Base-by-base conservation (phyloP, 176 grass and related monocot genomes). In the Triticum turgidum region DNA sequence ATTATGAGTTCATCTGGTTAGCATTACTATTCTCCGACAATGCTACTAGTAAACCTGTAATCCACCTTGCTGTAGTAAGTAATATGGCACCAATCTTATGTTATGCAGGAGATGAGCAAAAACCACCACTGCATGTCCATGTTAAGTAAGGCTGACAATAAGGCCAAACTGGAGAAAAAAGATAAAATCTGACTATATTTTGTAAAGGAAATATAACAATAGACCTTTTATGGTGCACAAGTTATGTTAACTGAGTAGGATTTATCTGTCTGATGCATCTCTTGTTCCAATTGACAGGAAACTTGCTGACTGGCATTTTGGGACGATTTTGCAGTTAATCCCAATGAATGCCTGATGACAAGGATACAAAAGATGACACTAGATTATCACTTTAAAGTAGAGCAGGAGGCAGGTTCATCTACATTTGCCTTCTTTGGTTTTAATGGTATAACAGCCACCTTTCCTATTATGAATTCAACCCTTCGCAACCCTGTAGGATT, bases 261-360 rank as follows among this genome's bases (percentile, higher is more conserved):
- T 90, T 89, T 88, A 91, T 95, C 76, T 42, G 2, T 92, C 88
- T 98, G 94, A 98, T 94, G 72, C 65, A 61, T 86, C 37, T 86
- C 42, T 83, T 89, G 76, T 96, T 91, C 86, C 63, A 74, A 91
- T 91, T 94, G 92, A 86, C 97, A 98, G 92, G 92, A 92, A 94
- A 94, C 85, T 94, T 91, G 94, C 94, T 98, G 92, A 98, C 88
- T 91, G 93, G 80, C 80, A 94, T 99, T 99, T 96, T 82, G 88
- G 90, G 94, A 99, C 89, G 90, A 86, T 96, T 99, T 99, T 99
- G 97, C 92, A 99, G 97, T 99, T 93, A 99, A 99, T 83, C 87
- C 85, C 27, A 90, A 85, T 24, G 90, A 96, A 51, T 94, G 89
- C 83, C 33, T 99, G 80, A 96, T 99, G 94, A 99, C 97, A 85